Evolutionary conservation across 129 eudicot genomes (phyloP), one percentile per base, ranked within the genome.

Genomic region (Centaurea solstitialis): DNA sequence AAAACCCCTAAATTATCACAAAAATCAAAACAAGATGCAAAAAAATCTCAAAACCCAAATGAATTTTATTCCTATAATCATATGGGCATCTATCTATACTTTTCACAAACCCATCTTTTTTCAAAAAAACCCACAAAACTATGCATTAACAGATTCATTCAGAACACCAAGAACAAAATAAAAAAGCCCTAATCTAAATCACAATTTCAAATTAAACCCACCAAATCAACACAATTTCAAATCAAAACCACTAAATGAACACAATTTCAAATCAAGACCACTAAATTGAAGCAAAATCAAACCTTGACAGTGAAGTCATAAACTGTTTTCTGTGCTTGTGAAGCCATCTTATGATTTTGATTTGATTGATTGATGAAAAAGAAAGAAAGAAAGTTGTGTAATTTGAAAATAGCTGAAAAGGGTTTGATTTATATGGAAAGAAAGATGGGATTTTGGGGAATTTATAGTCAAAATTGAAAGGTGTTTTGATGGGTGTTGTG

Each of bases 251-350:
- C 12, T 41, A 41, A 62, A 76, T 13, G 12, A 41, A 41, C 10
- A 43, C 53, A 33, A 59, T 7, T 7, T 21, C 4, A 24, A 5
- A 30, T 15, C 18, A 64, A 39, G 47, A 21, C 43, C 68, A 28
- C 13, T 22, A 10, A 18, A 65, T 4, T 21, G 37, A 45, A 74
- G 41, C 7, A 18, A 70, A 4, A 61, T 35, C 82, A 68, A 71
- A 91, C 98, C 97, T 94, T 94, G 33, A 92, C 97, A 76, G 96
- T 91, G 87, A 95, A 95, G 23, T 91, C 99, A 77, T 95, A 90
- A 73, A 95, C 86, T 9, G 97, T 81, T 76, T 83, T 83, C 78
- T 71, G 84, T 30, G 94, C 77, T 13, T 85, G 85, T 53, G 82
- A 62, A 37, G 94, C 97, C 97, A 92, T 95, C 9, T 86, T 80